A percentile compares a stretch with the other conserved stretches of the same genome.
These are phyloP conservation scores for Camelina hispida DNA, from an alignment of 345 rosid genomes.

Conservation along the genomic window DNA sequence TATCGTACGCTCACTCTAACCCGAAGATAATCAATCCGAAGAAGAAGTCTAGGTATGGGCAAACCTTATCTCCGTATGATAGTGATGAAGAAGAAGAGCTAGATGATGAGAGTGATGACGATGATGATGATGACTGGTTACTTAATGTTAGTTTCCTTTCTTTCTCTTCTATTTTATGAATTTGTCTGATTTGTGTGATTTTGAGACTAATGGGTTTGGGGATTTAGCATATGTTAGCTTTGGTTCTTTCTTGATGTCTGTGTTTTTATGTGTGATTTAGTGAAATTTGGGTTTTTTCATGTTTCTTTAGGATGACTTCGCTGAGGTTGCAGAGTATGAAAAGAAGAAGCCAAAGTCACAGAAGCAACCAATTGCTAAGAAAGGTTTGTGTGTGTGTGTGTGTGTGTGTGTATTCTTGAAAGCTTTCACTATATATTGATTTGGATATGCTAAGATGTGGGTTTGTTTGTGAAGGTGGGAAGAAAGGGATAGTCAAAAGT, in stretches of 20 bases:
- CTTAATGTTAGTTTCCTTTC: constrained; percentile 56
- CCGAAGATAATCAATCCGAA: constrained; percentile 79
- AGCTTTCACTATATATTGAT: neutral
- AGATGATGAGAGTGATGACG: constrained; percentile 47
- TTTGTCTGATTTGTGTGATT: constrained; percentile 26
- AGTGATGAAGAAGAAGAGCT: constrained; percentile 52
- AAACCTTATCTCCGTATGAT: constrained; percentile 54
- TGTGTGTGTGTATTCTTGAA: constrained; percentile 21
- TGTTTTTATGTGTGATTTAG: constrained; percentile 4
- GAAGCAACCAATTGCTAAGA: constrained; percentile 45
- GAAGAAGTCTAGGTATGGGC: constrained; percentile 66
- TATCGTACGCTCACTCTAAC: constrained; percentile 67
- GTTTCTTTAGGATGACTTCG: constrained; percentile 73
- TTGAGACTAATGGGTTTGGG: neutral
- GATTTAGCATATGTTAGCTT: constrained; percentile 22
- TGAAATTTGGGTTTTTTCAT: constrained; percentile 16
- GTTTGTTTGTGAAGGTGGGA: constrained; percentile 52
- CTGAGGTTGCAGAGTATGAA: constrained; percentile 65
- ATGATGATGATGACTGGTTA: constrained; percentile 53
- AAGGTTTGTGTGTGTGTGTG: constrained; percentile 49
- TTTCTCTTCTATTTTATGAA: neutral
- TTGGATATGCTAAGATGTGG: constrained; percentile 24
- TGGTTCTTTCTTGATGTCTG: constrained; percentile 20
- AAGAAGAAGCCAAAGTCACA: constrained; percentile 55
- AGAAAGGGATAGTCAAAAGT: constrained; percentile 41